Evolutionary conservation across 768 basidiomycete genomes (phyloP).

Genomic region (Psilocybe azurescens): DNA sequence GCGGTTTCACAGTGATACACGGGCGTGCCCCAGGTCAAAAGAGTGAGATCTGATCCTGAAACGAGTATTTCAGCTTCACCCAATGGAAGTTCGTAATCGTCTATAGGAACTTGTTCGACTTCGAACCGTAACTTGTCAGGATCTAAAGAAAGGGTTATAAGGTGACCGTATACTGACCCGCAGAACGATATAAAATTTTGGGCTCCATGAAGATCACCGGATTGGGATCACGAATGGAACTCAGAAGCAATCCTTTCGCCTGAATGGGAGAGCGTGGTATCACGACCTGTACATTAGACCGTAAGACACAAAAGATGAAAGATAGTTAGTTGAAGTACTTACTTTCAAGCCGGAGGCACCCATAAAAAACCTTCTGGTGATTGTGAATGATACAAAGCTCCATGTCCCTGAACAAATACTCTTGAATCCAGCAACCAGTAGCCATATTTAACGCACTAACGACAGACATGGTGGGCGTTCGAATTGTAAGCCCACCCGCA

Average conservation of each 20-base stretch:
- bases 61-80: conserved; percentile 79
- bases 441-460: conserved; percentile 35
- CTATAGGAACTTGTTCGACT: conserved; percentile 93
- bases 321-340: neutral
- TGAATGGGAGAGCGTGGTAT: conserved; percentile 94
- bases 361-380: conserved; percentile 96
- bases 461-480: conserved; percentile 92
- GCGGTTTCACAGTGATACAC: conserved; percentile 90
- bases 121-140: neutral
- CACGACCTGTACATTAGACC: conserved; percentile 58
- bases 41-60: conserved; percentile 82
- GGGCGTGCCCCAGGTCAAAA: conserved; percentile 94
- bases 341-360: conserved; percentile 91
- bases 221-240: conserved; percentile 90
- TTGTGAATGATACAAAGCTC: conserved; percentile 93
- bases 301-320: conserved; percentile 3
- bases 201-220: conserved; percentile 97
- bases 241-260: conserved; percentile 90
- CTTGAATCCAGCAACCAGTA: neutral
- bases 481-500: conserved; percentile 82
- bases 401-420: conserved; percentile 61
- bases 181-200: conserved; percentile 89
- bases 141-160: conserved; percentile 1
- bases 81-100: conserved; percentile 86
- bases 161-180: conserved; percentile 47